Evolutionary conservation across 495 filamentous ascomycete genomes (phyloP), one percentile per base, ranked within the genome.

Genomic region (Neurospora tetraspora): DNA sequence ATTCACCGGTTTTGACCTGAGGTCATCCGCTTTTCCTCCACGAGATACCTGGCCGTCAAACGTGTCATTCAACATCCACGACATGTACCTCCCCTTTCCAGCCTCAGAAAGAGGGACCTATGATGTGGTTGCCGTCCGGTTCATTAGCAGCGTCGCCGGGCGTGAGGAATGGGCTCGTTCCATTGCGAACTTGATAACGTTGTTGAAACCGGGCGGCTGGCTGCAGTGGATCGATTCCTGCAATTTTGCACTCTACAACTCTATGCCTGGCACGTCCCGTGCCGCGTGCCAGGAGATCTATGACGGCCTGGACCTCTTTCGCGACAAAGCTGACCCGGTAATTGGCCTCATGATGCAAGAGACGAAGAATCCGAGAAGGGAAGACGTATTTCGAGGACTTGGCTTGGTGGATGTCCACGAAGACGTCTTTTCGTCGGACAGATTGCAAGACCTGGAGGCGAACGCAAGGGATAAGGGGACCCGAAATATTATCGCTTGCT

Each of bases 1-100:
- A 7, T 73, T 84, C 37, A 76, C 76, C 39, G 83, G 83, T 73
- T 84, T 80, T 72, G 83, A 85, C 75, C 73, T 81, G 69, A 77
- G 80, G 5, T 37, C 77, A 5, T 71, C 79, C n/a, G 70, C 77
- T 7, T 84, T 84, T 69, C 81, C 78, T 9, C 43, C 78, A 0
- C 34, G 73, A 0, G 71, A 74, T 11, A 75, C 61, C 11, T 72
- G 77, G 18, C 82, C 82, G 0, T 8, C 73, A 9, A 82, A 82
- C 59, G 75, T 84, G 4, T 65, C 76, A 0, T 73, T 85, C 47
- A 71, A 75, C 39, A 40, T 77, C 14, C 78, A 81, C 12, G 78
- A 84, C 73, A 78, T 84, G 71, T 74, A 77, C 37, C 47, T 69
- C 18, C 80, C 82, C 9, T 79, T 84, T 40, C 79, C 81, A 1